These are phyloP conservation scores for Curvularia sp. DNA, from an alignment of 2,329 filamentous ascomycete species.

Conservation along the genomic window DNA sequence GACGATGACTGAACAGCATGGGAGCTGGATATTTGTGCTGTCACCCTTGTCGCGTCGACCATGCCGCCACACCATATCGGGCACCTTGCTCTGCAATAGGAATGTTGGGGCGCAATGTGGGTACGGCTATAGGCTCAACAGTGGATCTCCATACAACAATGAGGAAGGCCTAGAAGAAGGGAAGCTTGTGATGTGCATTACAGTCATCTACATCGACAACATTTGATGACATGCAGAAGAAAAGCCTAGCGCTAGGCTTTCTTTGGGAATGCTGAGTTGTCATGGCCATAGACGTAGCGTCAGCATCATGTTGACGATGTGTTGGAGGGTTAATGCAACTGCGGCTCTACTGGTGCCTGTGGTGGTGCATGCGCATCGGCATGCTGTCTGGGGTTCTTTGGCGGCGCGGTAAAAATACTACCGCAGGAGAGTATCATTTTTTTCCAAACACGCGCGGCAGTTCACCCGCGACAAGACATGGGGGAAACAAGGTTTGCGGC, in stretches of 20 bases:
- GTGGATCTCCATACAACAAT: not conserved
- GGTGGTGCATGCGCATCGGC: not conserved
- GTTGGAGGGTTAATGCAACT: too few species aligned
- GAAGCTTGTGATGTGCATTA: not conserved
- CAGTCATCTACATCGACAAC: too few species aligned
- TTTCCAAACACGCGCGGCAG: not conserved
- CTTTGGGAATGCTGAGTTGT: not conserved
- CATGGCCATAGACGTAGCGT: not conserved
- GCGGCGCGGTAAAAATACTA: not conserved
- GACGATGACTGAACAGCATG: slow-evolving; percentile 1
- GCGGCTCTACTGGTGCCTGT: too few species aligned
- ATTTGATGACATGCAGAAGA: not conserved
- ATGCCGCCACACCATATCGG: not conserved
- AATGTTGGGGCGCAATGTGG: not conserved
- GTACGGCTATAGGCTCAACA: not conserved
- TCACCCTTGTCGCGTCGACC: not conserved
- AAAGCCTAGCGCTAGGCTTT: not conserved
- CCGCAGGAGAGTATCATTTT: not conserved
- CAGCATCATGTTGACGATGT: not conserved
- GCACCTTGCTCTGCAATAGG: not conserved
- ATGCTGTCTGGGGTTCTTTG: not conserved
- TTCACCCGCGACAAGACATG: not conserved
- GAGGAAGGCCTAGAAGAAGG: not conserved
- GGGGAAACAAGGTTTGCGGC: too few species aligned
- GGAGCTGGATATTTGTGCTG: slow-evolving; percentile 2